Percentiles rank a stretch among this genome's conserved stretches.
These are phyloP conservation scores for Neonectria coccinea DNA, from an alignment of 2,329 filamentous ascomycete species.

Conservation along the genomic window DNA sequence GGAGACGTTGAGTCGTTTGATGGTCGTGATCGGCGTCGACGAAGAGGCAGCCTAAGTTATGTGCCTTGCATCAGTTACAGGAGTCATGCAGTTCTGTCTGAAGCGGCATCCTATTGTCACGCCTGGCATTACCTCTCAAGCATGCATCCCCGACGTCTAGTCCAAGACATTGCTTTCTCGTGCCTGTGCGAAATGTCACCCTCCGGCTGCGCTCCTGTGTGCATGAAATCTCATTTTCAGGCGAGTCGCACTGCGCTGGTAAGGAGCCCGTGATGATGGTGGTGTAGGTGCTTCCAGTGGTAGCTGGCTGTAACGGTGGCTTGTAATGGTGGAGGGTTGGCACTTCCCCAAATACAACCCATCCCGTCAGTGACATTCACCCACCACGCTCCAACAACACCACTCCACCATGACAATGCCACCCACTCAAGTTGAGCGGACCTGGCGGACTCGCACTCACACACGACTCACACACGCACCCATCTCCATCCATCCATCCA, in stretches of 20 bases:
- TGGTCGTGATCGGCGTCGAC: constrained; percentile 9
- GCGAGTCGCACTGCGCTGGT: constrained; percentile 22
- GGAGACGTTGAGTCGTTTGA: constrained; percentile 5
- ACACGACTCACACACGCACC: constrained; percentile 33
- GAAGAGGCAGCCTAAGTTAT: not conserved
- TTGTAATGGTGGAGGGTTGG: not conserved
- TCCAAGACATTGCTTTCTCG: constrained; percentile 22
- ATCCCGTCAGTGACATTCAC: constrained; percentile 9
- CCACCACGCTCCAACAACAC: not conserved
- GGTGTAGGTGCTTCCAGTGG: not conserved
- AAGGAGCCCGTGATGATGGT: not conserved
- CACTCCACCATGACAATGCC: constrained; percentile 11
- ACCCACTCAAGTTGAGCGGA: constrained; percentile 8
- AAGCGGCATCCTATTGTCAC: constrained; percentile 7
- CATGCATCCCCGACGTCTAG: constrained; percentile 15
- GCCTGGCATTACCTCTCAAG: constrained; percentile 11
- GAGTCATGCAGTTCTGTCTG: constrained; percentile 8
- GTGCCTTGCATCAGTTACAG: constrained; percentile 16
- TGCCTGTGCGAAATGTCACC: constrained; percentile 8
- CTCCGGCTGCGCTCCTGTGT: constrained; percentile 1
- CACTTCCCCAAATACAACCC: constrained; percentile 16
- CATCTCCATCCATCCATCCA: constrained; percentile 28
- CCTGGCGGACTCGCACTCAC: constrained; percentile 12
- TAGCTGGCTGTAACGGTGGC: constrained; percentile 1
- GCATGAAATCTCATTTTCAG: constrained; percentile 28